Evolutionary conservation across 129 eudicot genomes (phyloP).

Genomic region (Flaveria brownii): DNA sequence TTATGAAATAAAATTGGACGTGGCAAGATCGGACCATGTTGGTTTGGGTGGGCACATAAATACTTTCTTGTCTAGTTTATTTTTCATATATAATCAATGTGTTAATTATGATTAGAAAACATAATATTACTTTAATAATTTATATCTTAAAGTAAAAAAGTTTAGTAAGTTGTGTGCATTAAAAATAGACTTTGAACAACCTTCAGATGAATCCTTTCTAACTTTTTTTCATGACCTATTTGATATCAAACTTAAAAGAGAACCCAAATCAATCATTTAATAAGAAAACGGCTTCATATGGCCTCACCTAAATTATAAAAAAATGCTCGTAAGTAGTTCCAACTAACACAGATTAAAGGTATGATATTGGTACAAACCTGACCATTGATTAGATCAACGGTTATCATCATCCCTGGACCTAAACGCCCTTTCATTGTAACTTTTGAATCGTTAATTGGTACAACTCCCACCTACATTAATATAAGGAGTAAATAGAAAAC

Average conservation of each 20-base stretch:
- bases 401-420: conserved; percentile 99
- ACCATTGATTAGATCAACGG: conserved; percentile 77
- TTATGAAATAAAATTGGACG: neutral
- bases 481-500: conserved; percentile 2
- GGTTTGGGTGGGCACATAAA: neutral
- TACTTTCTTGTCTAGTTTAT: neutral
- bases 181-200: conserved; percentile 4
- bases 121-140: neutral
- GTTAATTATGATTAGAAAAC: neutral
- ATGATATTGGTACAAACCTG: conserved; percentile 61
- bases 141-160: neutral
- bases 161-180: neutral
- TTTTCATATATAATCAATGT: neutral
- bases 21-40: neutral
- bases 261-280: neutral
- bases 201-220: neutral
- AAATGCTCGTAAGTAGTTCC: conserved; percentile 14
- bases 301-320: neutral
- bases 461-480: conserved; percentile 77
- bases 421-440: conserved; percentile 96
- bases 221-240: neutral
- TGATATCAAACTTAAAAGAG: neutral
- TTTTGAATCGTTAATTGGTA: conserved; percentile 94
- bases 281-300: neutral
- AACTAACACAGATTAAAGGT: neutral